Conservation (phyloP, 768 basidiomycete species). For the Phaeotremella skinneri region DNA sequence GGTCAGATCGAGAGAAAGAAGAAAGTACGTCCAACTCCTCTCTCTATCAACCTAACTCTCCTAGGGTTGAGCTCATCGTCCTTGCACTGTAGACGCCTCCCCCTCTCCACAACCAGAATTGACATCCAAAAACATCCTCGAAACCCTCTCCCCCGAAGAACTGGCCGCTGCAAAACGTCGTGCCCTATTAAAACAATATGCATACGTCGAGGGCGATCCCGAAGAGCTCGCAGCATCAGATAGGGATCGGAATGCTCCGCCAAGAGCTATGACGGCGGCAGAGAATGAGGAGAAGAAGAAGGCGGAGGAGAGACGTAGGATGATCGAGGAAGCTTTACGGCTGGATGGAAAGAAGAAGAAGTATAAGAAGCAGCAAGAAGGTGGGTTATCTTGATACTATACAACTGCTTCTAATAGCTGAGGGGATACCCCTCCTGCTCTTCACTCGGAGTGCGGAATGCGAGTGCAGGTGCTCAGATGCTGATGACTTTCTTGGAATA, state of each 20-base stretch:
- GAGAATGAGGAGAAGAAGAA: slow-evolving; percentile 45
- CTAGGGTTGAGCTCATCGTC: too few species aligned
- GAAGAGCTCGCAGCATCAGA: slow-evolving; percentile 1
- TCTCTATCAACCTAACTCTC: too few species aligned
- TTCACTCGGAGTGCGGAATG: too few species aligned
- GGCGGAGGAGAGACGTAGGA: slow-evolving; percentile 39
- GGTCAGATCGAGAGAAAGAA: background rate
- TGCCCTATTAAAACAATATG: slow-evolving; percentile 47
- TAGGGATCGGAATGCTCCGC: slow-evolving; percentile 30
- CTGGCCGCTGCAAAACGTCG: slow-evolving; percentile 38
- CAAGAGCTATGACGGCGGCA: slow-evolving; percentile 12
- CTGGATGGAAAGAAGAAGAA: slow-evolving; percentile 49
- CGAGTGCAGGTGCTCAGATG: too few species aligned
- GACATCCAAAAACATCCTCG: slow-evolving; percentile 16
- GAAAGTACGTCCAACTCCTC: slow-evolving; percentile 6
- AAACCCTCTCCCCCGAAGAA: slow-evolving; percentile 40
- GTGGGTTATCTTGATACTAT: slow-evolving; percentile 23
- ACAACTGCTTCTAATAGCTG: background rate
- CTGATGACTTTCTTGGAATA: background rate
- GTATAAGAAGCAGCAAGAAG: slow-evolving; percentile 45
- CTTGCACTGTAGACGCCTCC: background rate
- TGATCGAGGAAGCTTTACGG: slow-evolving; percentile 43
- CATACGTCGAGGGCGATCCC: slow-evolving; percentile 44
- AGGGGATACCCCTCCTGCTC: background rate
- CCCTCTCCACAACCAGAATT: background rate